These are phyloP conservation scores for Lichtheimia corymbifera DNA, from an alignment of 371 early-diverging fungal genomes.

Conservation along the genomic window DNA sequence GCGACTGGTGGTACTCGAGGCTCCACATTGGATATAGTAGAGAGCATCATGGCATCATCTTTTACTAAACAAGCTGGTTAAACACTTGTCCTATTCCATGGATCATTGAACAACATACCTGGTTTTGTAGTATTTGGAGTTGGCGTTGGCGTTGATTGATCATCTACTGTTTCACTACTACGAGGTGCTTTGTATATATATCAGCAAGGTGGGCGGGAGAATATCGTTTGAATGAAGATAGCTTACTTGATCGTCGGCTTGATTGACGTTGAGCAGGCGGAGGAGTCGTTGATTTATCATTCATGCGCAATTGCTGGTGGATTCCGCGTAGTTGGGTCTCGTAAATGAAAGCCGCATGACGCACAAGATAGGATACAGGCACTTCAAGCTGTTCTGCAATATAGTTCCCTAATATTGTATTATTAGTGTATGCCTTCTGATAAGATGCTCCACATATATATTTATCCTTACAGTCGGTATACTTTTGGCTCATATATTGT, in stretches of 20 bases:
- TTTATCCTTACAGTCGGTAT: slow-evolving; percentile 56
- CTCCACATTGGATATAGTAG: slow-evolving; percentile 27
- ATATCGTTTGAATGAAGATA: not conserved
- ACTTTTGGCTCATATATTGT: slow-evolving; percentile 61
- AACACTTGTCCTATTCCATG: not conserved
- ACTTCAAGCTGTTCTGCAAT: slow-evolving; percentile 61
- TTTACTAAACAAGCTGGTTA: not conserved
- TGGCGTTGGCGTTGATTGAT: slow-evolving; percentile 1
- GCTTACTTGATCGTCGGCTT: slow-evolving; percentile 13
- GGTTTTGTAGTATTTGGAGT: not conserved
- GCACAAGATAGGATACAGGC: slow-evolving; percentile 57
- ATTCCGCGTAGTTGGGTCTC: slow-evolving; percentile 66
- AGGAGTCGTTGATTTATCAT: slow-evolving; percentile 21
- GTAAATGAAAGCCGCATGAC: slow-evolving; percentile 62
- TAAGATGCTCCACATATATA: not conserved
- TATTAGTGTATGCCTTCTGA: not conserved
- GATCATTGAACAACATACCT: not conserved
- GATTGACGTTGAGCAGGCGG: not conserved
- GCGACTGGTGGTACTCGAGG: slow-evolving; percentile 11
- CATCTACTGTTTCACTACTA: not conserved
- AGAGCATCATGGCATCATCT: slow-evolving; percentile 28
- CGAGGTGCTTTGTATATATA: not conserved
- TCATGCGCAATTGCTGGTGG: slow-evolving; percentile 52
- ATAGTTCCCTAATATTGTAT: slow-evolving; percentile 47
- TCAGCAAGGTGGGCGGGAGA: not conserved